A percentile compares a stretch with the other conserved stretches of the same genome.
These are phyloP conservation scores for Fusarium coffeatum DNA, from an alignment of 2,329 filamentous ascomycete genomes.

Conservation along the genomic window DNA sequence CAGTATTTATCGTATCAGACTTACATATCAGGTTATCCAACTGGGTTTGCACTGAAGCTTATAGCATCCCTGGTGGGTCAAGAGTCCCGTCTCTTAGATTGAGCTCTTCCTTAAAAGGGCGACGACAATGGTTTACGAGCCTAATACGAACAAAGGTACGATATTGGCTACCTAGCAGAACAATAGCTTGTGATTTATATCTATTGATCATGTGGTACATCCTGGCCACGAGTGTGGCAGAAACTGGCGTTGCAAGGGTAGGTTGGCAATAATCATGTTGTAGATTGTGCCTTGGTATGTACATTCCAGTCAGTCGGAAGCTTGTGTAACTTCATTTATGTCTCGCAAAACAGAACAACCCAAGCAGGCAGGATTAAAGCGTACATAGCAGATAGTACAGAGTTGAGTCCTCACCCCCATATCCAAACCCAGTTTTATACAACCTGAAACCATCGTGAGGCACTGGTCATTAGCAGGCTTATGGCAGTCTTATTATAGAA, in stretches of 20 bases:
- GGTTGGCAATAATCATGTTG: slow-evolving; percentile 1
- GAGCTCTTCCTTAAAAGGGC: neutral
- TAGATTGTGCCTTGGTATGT: neutral
- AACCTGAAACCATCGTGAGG: slow-evolving; percentile 6
- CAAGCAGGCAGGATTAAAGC: neutral
- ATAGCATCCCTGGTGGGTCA: neutral
- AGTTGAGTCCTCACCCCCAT: neutral
- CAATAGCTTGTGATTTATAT: neutral
- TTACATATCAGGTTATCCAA: neutral
- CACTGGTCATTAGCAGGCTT: neutral
- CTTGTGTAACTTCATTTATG: neutral
- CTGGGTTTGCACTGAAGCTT: neutral
- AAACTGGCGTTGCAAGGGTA: neutral
- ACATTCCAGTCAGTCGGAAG: slow-evolving; percentile 5
- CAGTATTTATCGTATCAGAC: neutral
- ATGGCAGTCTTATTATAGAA: neutral
- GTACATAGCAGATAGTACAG: neutral
- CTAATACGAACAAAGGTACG: neutral
- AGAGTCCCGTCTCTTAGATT: neutral
- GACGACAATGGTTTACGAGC: no score
- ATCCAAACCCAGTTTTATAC: neutral
- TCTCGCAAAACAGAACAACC: neutral
- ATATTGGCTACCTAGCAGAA: neutral
- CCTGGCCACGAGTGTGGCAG: neutral
- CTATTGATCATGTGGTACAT: neutral